Evolutionary conservation across 345 rosid genomes (phyloP).

Genomic region (Angophora floribunda): DNA sequence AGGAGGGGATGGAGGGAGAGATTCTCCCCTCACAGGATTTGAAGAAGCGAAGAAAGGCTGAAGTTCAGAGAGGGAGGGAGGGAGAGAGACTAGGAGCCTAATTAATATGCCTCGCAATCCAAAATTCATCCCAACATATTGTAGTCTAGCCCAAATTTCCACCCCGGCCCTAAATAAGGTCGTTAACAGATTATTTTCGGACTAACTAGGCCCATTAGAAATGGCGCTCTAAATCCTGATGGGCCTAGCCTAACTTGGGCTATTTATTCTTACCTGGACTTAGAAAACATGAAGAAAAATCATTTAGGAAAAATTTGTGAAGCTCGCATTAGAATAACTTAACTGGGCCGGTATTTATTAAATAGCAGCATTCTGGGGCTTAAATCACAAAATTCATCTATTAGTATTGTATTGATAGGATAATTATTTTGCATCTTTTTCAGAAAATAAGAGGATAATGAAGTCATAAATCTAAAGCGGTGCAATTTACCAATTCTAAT

Average conservation of each 20-base stretch:
- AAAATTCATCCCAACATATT: not conserved
- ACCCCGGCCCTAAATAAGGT: not conserved
- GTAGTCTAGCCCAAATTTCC: not conserved
- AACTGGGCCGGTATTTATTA: not conserved
- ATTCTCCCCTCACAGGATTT: not conserved
- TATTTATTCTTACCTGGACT: not conserved
- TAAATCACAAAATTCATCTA: not conserved
- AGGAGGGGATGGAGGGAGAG: not conserved
- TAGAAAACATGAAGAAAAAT: not conserved
- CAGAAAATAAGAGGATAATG: not conserved
- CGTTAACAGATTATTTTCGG: not conserved
- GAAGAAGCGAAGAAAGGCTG: not conserved
- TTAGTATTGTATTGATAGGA: too few species aligned
- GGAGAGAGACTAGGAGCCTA: not conserved
- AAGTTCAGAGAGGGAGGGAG: not conserved
- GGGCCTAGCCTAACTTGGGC: not conserved
- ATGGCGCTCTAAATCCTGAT: not conserved
- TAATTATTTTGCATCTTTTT: not conserved
- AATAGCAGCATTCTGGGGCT: not conserved
- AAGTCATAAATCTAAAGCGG: not conserved
- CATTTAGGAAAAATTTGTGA: not conserved
- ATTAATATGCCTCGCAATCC: not conserved
- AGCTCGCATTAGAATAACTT: not conserved
- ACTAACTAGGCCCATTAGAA: not conserved
- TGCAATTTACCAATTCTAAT: not conserved